Evolutionary conservation across 768 basidiomycete species (phyloP).

Genomic region (Glaciozyma antarctica): DNA sequence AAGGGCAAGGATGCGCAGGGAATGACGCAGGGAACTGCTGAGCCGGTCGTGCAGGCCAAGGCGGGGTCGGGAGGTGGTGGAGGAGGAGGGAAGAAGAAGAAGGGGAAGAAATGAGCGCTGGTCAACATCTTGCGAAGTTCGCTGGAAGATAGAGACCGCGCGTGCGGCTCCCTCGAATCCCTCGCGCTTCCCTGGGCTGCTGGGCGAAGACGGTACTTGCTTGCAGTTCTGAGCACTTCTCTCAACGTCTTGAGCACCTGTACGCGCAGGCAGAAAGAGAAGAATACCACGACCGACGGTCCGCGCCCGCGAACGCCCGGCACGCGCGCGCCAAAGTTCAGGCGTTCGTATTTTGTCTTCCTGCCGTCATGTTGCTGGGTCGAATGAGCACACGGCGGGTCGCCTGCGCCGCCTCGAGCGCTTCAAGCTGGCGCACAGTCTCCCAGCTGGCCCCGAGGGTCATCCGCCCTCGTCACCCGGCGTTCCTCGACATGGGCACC

Average conservation of each 20-base stretch:
- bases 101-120: conserved; percentile 8
- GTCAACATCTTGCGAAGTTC: background rate
- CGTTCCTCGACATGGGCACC: conserved; percentile 5
- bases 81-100: conserved; percentile 34
- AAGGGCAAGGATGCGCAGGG: conserved; percentile 39
- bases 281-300: too few relatives aligned
- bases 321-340: too few relatives aligned
- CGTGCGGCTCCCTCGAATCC: background rate
- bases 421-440: background rate
- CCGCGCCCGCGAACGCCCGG: too few relatives aligned
- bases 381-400: background rate
- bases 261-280: too few relatives aligned
- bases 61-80: conserved; percentile 31
- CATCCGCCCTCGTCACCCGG: conserved; percentile 7
- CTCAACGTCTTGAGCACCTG: too few relatives aligned
- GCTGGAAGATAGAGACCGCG: background rate
- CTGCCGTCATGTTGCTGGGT: too few relatives aligned
- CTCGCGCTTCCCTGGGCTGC: too few relatives aligned
- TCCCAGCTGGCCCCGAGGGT: background rate
- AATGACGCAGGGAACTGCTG: conserved; percentile 30
- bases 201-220: too few relatives aligned
- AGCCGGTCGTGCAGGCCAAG: conserved; percentile 26
- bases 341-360: too few relatives aligned
- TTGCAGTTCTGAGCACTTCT: too few relatives aligned
- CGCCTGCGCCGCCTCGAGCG: background rate